Conservation (phyloP, 2,329 filamentous ascomycete genomes). For the Fusarium floridanum region DNA sequence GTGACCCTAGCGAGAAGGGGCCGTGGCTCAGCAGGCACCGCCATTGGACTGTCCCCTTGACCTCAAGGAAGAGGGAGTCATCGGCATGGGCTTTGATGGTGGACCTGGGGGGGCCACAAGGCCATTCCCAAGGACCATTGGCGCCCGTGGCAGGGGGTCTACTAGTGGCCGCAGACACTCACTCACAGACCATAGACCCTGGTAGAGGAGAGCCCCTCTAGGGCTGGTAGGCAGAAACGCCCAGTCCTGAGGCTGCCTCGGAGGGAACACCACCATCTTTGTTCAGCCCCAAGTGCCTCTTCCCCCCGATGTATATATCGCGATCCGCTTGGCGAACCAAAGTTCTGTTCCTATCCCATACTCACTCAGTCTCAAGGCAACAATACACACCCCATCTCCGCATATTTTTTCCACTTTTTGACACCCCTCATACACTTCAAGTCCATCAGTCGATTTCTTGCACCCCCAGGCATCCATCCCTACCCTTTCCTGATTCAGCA, state of each 20-base stretch:
- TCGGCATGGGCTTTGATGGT: constrained; percentile 37
- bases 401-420: constrained; percentile 33
- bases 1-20: constrained; percentile 4
- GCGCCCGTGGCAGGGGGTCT: constrained; percentile 20
- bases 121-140: constrained; percentile 13
- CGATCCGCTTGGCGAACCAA: constrained; percentile 31
- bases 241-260: constrained; percentile 35
- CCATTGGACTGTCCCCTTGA: constrained; percentile 8
- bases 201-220: constrained; percentile 2
- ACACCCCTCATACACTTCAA: neutral
- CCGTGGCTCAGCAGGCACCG: constrained; percentile 33
- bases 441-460: constrained; percentile 7
- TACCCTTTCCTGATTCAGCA: constrained; percentile 16
- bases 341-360: constrained; percentile 7
- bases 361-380: constrained; percentile 38
- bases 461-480: constrained; percentile 41
- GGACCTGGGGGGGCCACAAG: constrained; percentile 23
- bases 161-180: constrained; percentile 30
- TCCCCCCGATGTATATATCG: constrained; percentile 39
- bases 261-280: constrained; percentile 37
- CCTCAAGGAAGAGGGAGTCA: constrained; percentile 38
- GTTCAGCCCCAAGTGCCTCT: too few relatives aligned
- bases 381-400: constrained; percentile 23
- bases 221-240: constrained; percentile 46
- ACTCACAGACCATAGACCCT: constrained; percentile 2